Base-by-base conservation (phyloP, 306 rosid genomes). In the Vicia villosa region DNA sequence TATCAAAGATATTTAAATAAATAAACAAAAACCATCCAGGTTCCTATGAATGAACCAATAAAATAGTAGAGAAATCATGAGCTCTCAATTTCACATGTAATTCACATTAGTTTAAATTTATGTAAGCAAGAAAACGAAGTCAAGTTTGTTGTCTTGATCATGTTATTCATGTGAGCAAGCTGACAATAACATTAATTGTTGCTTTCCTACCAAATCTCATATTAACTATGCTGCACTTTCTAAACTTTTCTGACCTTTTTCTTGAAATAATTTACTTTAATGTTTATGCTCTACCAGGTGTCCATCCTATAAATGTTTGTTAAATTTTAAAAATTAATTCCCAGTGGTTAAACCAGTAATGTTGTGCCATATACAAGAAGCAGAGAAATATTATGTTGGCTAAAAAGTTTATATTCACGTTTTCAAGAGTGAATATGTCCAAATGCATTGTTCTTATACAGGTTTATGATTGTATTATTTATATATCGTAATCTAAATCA, bases 151-250 rank as follows among this genome's bases (percentile, higher is more conserved):
- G 74, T 40, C 63, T 57, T 69, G 74, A 69, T 63, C 80, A 69
- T 69, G 77, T 73, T 70, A 56, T 73, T 77, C 77, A 77, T 74
- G 80, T 73, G 77, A 81, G 17, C 70, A 56, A 73, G 62, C 19
- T 24, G 28, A 61, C 69, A 61, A 63, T 4, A 50, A 68, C 36
- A 59, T 68, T 22, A 66, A 43, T 58, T 10, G 55, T 69, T 69
- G 63, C 80, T 79, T 79, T 56, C 63, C 79, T 36, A 63, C 82
- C 74, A 57, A 81, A 81, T 58, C 82, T 58, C 82, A 63, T 34
- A 69, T 73, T 56, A 73, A 63, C 15, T 64, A 69, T 58, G 70
- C 3, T 50, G 46, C 71, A 69, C 70, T 69, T 73, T 73, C 59
- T 10, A 45, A 47, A 24, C 28, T 60, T 68, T 54, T 66, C 21